Conservation (phyloP, 176 grass and related monocot genomes). For the Zea luxurians region DNA sequence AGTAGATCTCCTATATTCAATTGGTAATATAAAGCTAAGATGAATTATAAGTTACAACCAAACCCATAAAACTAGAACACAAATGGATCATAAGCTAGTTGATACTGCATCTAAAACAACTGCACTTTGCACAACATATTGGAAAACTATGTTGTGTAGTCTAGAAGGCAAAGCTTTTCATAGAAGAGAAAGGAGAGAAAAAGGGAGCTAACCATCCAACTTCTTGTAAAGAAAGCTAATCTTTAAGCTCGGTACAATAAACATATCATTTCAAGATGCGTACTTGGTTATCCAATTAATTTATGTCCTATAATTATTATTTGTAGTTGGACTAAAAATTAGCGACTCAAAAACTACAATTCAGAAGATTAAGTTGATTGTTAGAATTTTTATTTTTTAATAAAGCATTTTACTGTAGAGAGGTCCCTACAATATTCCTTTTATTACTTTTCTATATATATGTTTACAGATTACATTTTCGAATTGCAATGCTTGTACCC, state of each 20-base stretch:
- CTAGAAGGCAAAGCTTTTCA: constrained; percentile 14
- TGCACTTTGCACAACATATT: background rate
- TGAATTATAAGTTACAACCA: background rate
- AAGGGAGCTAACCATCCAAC: background rate
- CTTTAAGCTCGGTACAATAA: background rate
- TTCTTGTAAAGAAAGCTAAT: constrained; percentile 12
- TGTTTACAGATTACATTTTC: no score
- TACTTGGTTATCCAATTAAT: background rate
- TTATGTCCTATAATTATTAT: constrained; percentile 15
- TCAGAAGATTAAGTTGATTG: background rate
- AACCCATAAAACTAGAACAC: background rate
- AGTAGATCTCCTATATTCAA: background rate
- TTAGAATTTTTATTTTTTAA: no score
- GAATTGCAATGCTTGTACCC: no score
- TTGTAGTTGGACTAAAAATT: background rate
- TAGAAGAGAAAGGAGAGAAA: background rate
- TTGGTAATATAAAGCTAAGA: constrained; percentile 15
- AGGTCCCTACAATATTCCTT: no score
- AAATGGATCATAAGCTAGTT: background rate
- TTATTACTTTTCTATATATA: no score
- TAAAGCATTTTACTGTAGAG: no score
- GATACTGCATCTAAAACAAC: constrained; percentile 19
- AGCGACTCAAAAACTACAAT: background rate
- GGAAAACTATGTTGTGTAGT: constrained; percentile 14
- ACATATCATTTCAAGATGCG: constrained; percentile 6